Evolutionary conservation across 1,284 basidiomycete genomes (phyloP), one percentile per base, ranked within the genome.

Genomic region (Filobasidium uniguttulatum): DNA sequence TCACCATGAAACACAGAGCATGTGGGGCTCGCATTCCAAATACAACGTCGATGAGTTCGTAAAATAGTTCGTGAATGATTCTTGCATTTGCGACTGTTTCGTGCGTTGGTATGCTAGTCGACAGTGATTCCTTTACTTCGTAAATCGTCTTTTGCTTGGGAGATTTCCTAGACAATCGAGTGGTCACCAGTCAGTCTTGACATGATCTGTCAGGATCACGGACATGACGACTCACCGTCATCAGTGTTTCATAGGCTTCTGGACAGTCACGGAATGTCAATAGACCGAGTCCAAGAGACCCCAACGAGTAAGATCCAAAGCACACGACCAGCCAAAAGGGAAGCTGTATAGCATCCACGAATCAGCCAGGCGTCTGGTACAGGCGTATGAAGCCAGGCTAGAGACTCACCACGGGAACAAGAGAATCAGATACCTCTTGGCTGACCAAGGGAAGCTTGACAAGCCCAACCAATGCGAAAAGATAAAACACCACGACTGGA

Each of bases 261-360:
- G 81, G 80, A 59, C 80, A 82, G 57, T 85, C 82, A 60, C 77
- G 70, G 60, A 85, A 81, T 6, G 78, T 79, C 51, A 79, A 73
- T 36, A 85, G 61, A 1, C 82, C 82, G 73, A 77, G 77, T 9
- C 83, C 83, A 29, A 85, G 73, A 2, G 78, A 80, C 63, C 75
- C 76, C 17, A 85, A 74, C 5, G 80, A 82, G 61, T 83, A 85
- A 1, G 82, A 76, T 8, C 83, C 82, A 54, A 83, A 83, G 2
- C 79, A 69, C 2, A 85, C 80, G 20, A 85, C 73, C 19, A 83
- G 61, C 81, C 81, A 84, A 79, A 80, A 85, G 2, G 82, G 81
- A 40, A 84, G 64, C 82, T 83, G 55, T 2, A 17, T n/a, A n/a
- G n/a, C 23, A 17, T 12, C 22, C 23, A 17, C 23, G 19, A 40